Conservation (phyloP, 2,329 filamentous ascomycete species). For the Xylaria hypoxylon region DNA sequence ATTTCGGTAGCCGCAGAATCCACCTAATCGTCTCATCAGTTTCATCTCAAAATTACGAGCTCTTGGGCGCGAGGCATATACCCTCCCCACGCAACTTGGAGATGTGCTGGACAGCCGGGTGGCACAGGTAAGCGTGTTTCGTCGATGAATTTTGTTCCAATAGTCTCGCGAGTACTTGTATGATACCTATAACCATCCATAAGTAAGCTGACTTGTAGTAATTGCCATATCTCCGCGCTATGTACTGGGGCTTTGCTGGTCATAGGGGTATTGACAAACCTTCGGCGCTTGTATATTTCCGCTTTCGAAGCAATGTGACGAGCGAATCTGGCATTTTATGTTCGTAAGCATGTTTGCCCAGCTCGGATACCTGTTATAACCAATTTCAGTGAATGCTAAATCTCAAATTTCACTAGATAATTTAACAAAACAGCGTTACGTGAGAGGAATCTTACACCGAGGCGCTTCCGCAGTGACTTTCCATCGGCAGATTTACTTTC, state of each 20-base stretch:
- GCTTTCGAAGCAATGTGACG: constrained; percentile 68
- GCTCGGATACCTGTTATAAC: constrained; percentile 64
- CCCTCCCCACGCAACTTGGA: constrained; percentile 83
- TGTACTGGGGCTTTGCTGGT: neutral
- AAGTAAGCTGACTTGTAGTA: neutral
- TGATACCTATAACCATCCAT: constrained; percentile 58
- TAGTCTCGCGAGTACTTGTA: constrained; percentile 72
- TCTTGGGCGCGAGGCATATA: constrained; percentile 43
- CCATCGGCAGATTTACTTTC: constrained; percentile 11
- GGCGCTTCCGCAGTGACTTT: constrained; percentile 25
- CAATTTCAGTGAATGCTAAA: constrained; percentile 1
- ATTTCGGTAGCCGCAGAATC: constrained; percentile 95
- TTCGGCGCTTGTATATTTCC: constrained; percentile 65
- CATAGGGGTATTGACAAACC: constrained; percentile 54
- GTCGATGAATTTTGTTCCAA: constrained; percentile 74
- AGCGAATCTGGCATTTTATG: constrained; percentile 80
- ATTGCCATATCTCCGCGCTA: neutral
- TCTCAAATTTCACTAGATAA: neutral
- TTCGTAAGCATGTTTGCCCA: constrained; percentile 79
- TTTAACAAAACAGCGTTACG: neutral
- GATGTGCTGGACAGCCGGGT: constrained; percentile 79
- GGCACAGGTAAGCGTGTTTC: constrained; percentile 81
- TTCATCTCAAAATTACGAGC: neutral
- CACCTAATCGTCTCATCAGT: constrained; percentile 62
- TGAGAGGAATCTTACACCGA: constrained; percentile 36